These are phyloP conservation scores for Hymenoscyphus fructigenus DNA, from an alignment of 2,329 filamentous ascomycete species.

Conservation along the genomic window DNA sequence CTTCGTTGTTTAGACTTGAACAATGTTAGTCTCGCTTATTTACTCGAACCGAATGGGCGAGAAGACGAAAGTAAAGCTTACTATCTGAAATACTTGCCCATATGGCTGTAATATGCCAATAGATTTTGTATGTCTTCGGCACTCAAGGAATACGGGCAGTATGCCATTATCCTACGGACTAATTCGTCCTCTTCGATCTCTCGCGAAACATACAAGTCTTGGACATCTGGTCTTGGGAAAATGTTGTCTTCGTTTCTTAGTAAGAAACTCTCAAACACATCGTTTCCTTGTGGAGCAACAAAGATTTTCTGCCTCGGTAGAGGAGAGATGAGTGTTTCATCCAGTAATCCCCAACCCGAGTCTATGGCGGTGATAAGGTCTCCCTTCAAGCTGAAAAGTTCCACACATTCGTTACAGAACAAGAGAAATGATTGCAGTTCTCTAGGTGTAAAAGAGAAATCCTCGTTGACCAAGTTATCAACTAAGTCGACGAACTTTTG, in stretches of 20 bases:
- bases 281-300: background rate
- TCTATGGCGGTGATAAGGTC: background rate
- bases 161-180: background rate
- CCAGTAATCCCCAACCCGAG: slow-evolving; percentile 8
- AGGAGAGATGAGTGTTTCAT: slow-evolving; percentile 3
- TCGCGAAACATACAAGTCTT: background rate
- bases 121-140: background rate
- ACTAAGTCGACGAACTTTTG: background rate
- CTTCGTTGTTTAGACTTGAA: background rate
- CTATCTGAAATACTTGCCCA: slow-evolving; percentile 12
- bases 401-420: background rate
- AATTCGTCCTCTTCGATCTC: background rate
- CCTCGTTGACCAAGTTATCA: slow-evolving; percentile 1
- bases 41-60: background rate
- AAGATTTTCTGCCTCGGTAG: slow-evolving; percentile 1
- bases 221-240: background rate
- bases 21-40: background rate
- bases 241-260: slow-evolving; percentile 3
- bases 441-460: slow-evolving; percentile 2
- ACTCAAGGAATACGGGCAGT: background rate
- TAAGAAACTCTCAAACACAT: slow-evolving; percentile 6
- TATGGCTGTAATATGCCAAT: background rate
- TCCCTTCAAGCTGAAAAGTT: slow-evolving; percentile 7
- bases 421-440: slow-evolving; percentile 12
- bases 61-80: background rate